Base-by-base conservation (phyloP, 116 monocot genomes). In the Papilionanthe hybrid region DNA sequence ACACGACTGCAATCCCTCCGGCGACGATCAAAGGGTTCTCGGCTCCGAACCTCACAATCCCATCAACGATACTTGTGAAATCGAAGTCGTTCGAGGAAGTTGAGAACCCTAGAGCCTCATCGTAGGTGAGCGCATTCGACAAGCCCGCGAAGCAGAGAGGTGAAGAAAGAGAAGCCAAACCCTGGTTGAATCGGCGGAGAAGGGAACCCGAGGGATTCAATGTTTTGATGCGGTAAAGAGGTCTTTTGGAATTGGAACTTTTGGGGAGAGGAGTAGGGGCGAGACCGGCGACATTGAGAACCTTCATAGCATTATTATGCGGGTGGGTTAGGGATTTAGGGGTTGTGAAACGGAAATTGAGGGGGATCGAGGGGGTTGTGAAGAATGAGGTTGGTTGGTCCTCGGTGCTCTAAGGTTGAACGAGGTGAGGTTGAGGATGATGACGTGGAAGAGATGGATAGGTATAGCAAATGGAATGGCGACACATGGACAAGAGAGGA, bases 111-210 rank as follows among this genome's bases (percentile, higher is more conserved):
- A 96, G 82, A 42, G 93, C 96, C 81, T 96, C 93, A 78, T 96
- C 93, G 45, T 96, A 96, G 13, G 92, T 96, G 68, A 96, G 84
- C n/a, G 92, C 86, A 78, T 82, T 86, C 57, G 90, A 91, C 1
- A 78, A 19, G 77, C 81, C 80, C 5, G 55, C 78, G 55, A 30
- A 72, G 32, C 76, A 28, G 15, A 92, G 75, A 28, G 81, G 65
- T 22, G 89, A 86, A 76, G 93, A 90, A 7, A 96, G 25, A 25
- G 88, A 79, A 2, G 87, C 88, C 41, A 92, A 57, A 10, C 81
- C 81, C n/a, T 77, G 28, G 23, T 42, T 22, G 23, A 89, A 11
- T 25, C 77, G 60, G 41, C 41, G 84, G 9, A 78, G 48, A 15
- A 86, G 19, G 19, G 81, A 55, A 22, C 72, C 15, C 18, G 76